phyloP scores from a whole-genome alignment of 345 rosid genomes.

The Eucalyptus sp. region DNA sequence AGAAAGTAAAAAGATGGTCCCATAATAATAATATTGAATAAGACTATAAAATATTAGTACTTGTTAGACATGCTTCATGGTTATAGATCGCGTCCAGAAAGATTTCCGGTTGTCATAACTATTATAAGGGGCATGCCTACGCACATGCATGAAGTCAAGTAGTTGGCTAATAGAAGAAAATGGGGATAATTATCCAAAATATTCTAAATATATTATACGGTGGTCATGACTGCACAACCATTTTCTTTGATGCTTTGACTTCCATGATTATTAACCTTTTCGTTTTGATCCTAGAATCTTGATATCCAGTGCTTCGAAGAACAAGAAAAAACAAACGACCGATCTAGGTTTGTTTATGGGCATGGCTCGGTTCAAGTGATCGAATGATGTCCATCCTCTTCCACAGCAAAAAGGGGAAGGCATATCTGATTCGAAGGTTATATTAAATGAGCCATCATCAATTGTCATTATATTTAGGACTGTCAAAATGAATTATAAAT shows the following conservation, averaged over 20 bases:
- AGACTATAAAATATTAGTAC: neutral
- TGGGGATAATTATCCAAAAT: neutral
- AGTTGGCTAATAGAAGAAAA: neutral
- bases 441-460: neutral
- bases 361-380: neutral
- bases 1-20: neutral
- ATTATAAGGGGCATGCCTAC: neutral
- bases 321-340: neutral
- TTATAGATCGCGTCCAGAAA: neutral
- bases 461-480: neutral
- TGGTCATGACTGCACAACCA: neutral
- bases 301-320: neutral
- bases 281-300: neutral
- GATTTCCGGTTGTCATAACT: neutral
- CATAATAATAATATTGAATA: neutral
- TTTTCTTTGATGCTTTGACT: neutral
- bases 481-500: too few relatives aligned
- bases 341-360: neutral
- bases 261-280: neutral
- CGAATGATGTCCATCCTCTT: neutral
- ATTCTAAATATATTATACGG: neutral
- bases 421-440: neutral
- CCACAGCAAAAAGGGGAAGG: neutral
- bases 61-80: neutral
- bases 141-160: too few relatives aligned